These are phyloP conservation scores for Entomortierella beljakovae DNA, from an alignment of 192 early-diverging fungal genomes.

Conservation along the genomic window DNA sequence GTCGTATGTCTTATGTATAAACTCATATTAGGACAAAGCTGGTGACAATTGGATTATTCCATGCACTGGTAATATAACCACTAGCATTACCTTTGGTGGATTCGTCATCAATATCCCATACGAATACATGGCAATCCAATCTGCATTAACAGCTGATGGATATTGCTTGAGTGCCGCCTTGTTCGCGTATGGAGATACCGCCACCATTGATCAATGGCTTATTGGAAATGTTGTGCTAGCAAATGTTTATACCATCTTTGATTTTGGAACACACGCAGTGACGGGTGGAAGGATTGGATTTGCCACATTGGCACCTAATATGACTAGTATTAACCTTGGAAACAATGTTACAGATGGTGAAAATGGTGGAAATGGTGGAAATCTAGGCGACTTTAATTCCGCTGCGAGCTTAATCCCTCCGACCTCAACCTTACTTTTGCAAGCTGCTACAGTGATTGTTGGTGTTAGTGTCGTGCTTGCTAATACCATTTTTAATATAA, in stretches of 20 bases:
- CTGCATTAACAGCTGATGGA: not conserved
- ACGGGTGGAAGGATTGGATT: constrained; percentile 56
- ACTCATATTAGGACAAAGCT: not conserved
- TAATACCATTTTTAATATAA: too few relatives aligned
- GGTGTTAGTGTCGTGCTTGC: not conserved
- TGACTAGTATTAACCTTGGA: not conserved
- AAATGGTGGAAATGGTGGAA: not conserved
- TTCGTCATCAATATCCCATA: constrained; percentile 24
- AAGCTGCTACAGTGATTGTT: not conserved
- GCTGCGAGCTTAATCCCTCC: not conserved
- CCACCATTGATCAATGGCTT: constrained; percentile 45
- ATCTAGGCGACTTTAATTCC: not conserved
- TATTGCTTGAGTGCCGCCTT: constrained; percentile 45
- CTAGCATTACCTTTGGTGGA: constrained; percentile 42
- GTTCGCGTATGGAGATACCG: constrained; percentile 20
- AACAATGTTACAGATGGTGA: not conserved
- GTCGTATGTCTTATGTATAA: not conserved
- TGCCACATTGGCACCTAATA: constrained; percentile 10
- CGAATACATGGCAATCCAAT: constrained; percentile 49
- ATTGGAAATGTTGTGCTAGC: constrained; percentile 65
- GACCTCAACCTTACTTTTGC: not conserved
- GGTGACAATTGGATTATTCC: constrained; percentile 52
- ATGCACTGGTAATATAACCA: constrained; percentile 23
- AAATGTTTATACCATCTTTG: constrained; percentile 62
- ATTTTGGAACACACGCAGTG: constrained; percentile 50